A percentile compares a stretch with the other conserved stretches of the same genome.
Evolutionary conservation across 2,329 filamentous ascomycete species (phyloP).

Genomic region (Talaromyces sp.): DNA sequence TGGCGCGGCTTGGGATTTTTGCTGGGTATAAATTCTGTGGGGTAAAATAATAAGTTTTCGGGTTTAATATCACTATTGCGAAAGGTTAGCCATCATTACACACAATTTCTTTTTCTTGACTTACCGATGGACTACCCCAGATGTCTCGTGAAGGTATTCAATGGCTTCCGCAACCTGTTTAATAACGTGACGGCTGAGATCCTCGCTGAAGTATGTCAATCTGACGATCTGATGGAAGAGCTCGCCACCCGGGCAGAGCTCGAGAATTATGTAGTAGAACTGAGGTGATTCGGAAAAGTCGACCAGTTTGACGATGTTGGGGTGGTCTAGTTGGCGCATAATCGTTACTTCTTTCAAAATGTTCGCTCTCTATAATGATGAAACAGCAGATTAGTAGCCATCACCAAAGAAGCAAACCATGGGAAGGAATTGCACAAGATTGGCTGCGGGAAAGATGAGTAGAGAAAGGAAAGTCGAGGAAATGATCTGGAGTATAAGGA

Average conservation of each 20-base stretch:
- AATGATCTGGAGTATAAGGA: slow-evolving; percentile 6
- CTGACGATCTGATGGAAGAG: slow-evolving; percentile 98
- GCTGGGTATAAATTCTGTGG: slow-evolving; percentile 73
- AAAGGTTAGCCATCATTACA: background rate
- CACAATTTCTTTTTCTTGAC: slow-evolving; percentile 24
- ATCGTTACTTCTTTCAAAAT: slow-evolving; percentile 98
- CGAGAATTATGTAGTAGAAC: slow-evolving; percentile 96
- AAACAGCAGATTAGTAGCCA: slow-evolving; percentile 8
- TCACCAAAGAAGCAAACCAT: background rate
- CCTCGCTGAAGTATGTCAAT: slow-evolving; percentile 96
- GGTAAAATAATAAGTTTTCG: slow-evolving; percentile 92
- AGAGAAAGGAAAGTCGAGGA: slow-evolving; percentile 21
- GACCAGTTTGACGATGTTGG: slow-evolving; percentile 89
- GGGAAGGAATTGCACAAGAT: background rate
- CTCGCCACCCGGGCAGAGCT: slow-evolving; percentile 91
- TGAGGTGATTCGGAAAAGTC: slow-evolving; percentile 90
- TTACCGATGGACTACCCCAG: slow-evolving; percentile 94
- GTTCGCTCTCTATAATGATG: slow-evolving; percentile 68
- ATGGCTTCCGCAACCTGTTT: slow-evolving; percentile 90
- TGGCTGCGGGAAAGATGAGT: background rate
- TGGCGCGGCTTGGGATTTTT: slow-evolving; percentile 74
- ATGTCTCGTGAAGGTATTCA: slow-evolving; percentile 89
- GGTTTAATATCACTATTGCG: slow-evolving; percentile 87
- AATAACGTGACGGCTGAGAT: slow-evolving; percentile 91
- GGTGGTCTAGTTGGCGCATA: slow-evolving; percentile 94